Evolutionary conservation across 2,329 filamentous ascomycete species (phyloP), one percentile per base, ranked within the genome.

Genomic region (Metarhizium rileyi): DNA sequence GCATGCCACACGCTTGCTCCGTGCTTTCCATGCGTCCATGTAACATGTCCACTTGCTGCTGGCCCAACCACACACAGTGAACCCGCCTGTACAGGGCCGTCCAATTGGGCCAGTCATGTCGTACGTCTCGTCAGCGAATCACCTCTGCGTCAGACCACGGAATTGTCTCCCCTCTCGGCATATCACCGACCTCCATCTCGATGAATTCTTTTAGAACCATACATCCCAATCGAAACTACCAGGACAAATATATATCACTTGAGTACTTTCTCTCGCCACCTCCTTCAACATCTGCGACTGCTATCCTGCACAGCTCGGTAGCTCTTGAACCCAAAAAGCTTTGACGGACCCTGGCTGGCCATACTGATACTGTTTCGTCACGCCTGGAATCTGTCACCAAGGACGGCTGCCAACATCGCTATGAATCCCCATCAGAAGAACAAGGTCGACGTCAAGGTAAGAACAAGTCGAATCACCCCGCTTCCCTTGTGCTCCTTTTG

Each of bases 351-450:
- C 16, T 9, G 33, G 42, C 18, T 18, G 26, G 26, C 43, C 22
- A 14, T 9, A 20, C 23, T 5, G 23, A 14, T 9, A 20, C 23
- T 5, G 23, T 28, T 44, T 26, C 22, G 16, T 25, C 41, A 16
- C 16, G 8, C 18, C 22, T 18, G 12, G 8, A 43, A 28, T 28
- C n/a, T 10, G 18, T n/a, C 42, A n/a, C 44, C 26, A 20, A n/a
- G n/a, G 18, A 33, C n/a, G 20, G 23, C 25, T 20, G 18, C 49
- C 22, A 18, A 50, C 44, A 22, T 50, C 49, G 76, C 60, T 57
- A 94, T 97, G 89, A 96, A 96, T 70, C 91, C 91, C 61, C 89
- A 90, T 69, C 88, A 96, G 78, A 90, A 95, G 80, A 96, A 96
- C 79, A 97, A 98, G 78, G 80, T 97, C 63, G 93, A 98, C 72